These are phyloP conservation scores for Phoma sp. DNA, from an alignment of 2,329 filamentous ascomycete species.

Conservation along the genomic window DNA sequence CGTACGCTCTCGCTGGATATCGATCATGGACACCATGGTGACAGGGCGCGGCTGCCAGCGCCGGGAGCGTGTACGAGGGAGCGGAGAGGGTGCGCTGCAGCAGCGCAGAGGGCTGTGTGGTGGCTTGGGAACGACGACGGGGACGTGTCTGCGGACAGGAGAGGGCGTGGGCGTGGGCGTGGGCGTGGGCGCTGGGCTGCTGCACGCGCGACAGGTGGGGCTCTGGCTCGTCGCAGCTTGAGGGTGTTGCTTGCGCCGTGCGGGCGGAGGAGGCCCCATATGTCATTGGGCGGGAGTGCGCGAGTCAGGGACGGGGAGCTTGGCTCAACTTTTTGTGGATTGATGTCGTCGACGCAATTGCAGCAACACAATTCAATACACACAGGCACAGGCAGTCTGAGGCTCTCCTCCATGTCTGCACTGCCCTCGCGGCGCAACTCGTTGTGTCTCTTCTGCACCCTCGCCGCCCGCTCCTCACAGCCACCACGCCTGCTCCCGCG, in stretches of 20 bases:
- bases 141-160: not conserved
- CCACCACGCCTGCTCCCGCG: conserved; percentile 37
- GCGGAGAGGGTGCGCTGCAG: not conserved
- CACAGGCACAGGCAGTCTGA: not conserved
- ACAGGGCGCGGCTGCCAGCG: conserved; percentile 39
- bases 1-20: conserved; percentile 78
- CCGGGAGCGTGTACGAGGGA: conserved; percentile 5
- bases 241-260: conserved; percentile 19
- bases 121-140: not conserved
- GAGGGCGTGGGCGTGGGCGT: not conserved
- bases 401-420: conserved; percentile 32
- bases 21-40: conserved; percentile 85
- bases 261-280: conserved; percentile 3
- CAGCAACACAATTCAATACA: not conserved
- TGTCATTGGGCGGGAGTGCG: not conserved
- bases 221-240: conserved; percentile 27
- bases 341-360: conserved; percentile 24
- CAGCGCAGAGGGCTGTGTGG: not conserved
- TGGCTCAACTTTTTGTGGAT: conserved; percentile 31
- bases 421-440: conserved; percentile 35
- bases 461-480: conserved; percentile 30
- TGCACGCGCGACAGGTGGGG: conserved; percentile 19
- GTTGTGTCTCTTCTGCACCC: conserved; percentile 51
- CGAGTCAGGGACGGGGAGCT: conserved; percentile 2
- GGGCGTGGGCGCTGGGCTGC: not conserved